Evolutionary conservation across 1,284 basidiomycete species (phyloP).

Genomic region (Cryptococcus sp.): DNA sequence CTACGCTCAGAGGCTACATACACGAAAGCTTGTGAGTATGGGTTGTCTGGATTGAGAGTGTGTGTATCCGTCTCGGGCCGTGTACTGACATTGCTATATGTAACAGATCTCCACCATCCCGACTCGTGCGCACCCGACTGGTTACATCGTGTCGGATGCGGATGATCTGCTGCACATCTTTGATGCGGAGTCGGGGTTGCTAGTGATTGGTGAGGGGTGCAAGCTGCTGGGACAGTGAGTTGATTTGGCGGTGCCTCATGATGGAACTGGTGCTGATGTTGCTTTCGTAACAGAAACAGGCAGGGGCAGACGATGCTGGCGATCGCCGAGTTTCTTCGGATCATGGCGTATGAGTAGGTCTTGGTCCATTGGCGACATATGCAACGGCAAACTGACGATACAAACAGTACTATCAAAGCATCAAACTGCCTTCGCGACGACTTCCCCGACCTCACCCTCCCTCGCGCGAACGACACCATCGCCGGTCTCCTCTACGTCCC

Average conservation of each 20-base stretch:
- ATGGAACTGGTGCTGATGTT: neutral
- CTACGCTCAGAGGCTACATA: slow-evolving; percentile 73
- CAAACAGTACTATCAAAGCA: slow-evolving; percentile 57
- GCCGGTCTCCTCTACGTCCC: slow-evolving; percentile 78
- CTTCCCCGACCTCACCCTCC: slow-evolving; percentile 70
- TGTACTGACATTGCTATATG: neutral
- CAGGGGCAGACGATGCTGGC: slow-evolving; percentile 82
- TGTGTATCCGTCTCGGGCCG: too few species aligned
- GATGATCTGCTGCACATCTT: slow-evolving; percentile 78
- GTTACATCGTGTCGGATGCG: slow-evolving; percentile 82
- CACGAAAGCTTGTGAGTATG: slow-evolving; percentile 64
- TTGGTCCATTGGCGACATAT: neutral
- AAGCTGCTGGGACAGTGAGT: slow-evolving; percentile 67
- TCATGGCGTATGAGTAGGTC: slow-evolving; percentile 67
- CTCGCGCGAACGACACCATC: slow-evolving; percentile 66
- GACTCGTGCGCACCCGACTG: slow-evolving; percentile 68
- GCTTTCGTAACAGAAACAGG: slow-evolving; percentile 51
- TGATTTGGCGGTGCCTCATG: neutral
- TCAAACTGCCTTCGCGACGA: slow-evolving; percentile 68
- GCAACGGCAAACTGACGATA: neutral
- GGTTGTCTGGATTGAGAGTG: neutral
- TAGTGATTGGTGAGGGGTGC: slow-evolving; percentile 80
- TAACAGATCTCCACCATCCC: slow-evolving; percentile 79
- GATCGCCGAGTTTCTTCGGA: slow-evolving; percentile 76
- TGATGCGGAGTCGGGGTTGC: slow-evolving; percentile 77